A percentile compares a stretch with the other conserved stretches of the same genome.
phyloP scores from a whole-genome alignment of 2,329 filamentous ascomycete genomes.

The Cylindrodendrum hubeiense region DNA sequence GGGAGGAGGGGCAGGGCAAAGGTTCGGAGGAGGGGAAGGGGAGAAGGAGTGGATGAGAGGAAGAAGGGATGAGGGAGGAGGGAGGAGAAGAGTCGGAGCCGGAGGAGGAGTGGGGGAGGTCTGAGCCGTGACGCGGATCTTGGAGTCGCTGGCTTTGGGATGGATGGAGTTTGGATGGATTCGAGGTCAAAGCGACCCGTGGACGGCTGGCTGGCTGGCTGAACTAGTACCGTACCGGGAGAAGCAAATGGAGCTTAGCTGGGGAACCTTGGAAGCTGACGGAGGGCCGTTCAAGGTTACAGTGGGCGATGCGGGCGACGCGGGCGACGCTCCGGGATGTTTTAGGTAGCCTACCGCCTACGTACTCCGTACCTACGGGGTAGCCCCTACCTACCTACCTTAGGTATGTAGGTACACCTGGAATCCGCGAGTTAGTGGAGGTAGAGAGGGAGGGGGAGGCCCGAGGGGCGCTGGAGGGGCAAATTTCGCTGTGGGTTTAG shows the following conservation, averaged over 20 bases:
- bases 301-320: not conserved
- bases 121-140: conserved; percentile 22
- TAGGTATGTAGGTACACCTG: too few species aligned
- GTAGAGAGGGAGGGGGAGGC: not conserved
- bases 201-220: conserved; percentile 9
- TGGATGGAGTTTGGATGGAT: conserved; percentile 20
- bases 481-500: conserved; percentile 25
- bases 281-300: not conserved
- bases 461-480: conserved; percentile 37
- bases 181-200: conserved; percentile 19
- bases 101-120: conserved; percentile 15
- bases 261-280: conserved; percentile 4
- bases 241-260: not conserved
- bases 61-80: conserved; percentile 1
- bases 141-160: conserved; percentile 19
- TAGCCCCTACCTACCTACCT: too few species aligned
- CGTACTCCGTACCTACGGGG: too few species aligned
- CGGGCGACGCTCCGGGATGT: not conserved
- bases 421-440: not conserved
- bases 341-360: not conserved
- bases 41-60: not conserved
- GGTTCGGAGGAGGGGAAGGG: conserved; percentile 21
- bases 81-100: not conserved
- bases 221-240: conserved; percentile 13
- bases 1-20: conserved; percentile 9